Base-by-base conservation (phyloP, 1,284 basidiomycete genomes). In the Singerocomus rubriflavus region DNA sequence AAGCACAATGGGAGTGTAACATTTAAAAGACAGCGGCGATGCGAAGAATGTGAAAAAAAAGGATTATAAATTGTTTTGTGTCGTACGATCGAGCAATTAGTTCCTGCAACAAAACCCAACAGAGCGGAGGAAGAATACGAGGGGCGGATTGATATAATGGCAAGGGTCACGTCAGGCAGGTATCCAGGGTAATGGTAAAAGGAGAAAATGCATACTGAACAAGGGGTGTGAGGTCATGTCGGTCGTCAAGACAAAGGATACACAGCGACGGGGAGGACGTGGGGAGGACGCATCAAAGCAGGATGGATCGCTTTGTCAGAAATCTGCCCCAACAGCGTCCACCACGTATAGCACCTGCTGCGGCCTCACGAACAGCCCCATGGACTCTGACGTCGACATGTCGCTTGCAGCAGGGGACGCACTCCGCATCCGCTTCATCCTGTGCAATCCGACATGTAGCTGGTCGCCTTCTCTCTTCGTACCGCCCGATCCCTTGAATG, bases 341-440 rank as follows among this genome's bases (percentile, higher is more conserved):
- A 91, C 80, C 21, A 91, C 88, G 63, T 91, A 90, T 44, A 91
- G 70, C 47, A 91, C 88, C 64, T 91, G 87, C 68, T 88, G 85
- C 9, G 88, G 88, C 50, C 88, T 71, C 35, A 91, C 88, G 62
- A 91, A 91, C 36, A 91, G 63, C 2, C 88, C 88, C 58, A 88
- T 73, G 2, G 82, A 81, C 66, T 88, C 88, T 34, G 72, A 68
- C 5, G 62, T 70, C 9, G 82, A 84, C 51, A 77, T 69, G 53
- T 88, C 86, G 7, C 82, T 85, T 30, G 80, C 73, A 0, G 79
- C 81, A 9, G 88, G 88, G 45, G 84, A 86, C 8, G 75, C 79
- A 58, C 87, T 89, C 54, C 88, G 71, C 60, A 89, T 68, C 55
- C 86, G 73, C 70, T 86, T 89, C 67, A 75, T 74, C 42, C 82